Evolutionary conservation across 148 eudicot genomes (phyloP).

Genomic region (Dysphania ambrosioides): DNA sequence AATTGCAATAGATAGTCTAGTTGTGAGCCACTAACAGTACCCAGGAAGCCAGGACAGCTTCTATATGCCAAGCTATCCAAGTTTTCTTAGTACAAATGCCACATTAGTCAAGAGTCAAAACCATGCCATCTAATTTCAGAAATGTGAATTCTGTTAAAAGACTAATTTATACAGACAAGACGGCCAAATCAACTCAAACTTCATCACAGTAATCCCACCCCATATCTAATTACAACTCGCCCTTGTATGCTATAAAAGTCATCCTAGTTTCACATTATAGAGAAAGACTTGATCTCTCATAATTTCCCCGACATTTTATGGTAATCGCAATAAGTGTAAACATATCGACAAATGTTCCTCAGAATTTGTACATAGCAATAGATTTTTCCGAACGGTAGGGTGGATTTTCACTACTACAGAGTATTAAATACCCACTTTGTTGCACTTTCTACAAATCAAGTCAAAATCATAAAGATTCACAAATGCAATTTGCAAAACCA

Average conservation of each 20-base stretch:
- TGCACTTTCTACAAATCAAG: not conserved
- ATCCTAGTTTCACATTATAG: not conserved
- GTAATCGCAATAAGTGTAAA: no score
- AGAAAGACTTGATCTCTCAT: not conserved
- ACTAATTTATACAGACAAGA: not conserved
- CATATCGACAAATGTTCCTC: not conserved
- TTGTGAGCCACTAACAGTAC: not conserved
- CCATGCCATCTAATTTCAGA: not conserved
- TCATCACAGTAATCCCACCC: not conserved
- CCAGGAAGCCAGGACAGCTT: not conserved
- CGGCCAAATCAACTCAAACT: not conserved
- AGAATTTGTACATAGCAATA: not conserved
- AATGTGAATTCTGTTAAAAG: not conserved
- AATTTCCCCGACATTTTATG: not conserved
- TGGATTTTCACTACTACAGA: not conserved
- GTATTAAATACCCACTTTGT: not conserved
- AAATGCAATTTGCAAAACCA: not conserved
- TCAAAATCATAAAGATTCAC: not conserved
- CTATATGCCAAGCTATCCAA: not conserved
- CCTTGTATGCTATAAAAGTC: no score
- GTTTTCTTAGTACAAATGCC: not conserved
- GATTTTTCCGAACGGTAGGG: not conserved
- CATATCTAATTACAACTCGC: not conserved
- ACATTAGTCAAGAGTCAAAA: not conserved
- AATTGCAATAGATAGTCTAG: not conserved